These are phyloP conservation scores for Tolypocladium inflatum DNA, from an alignment of 2,329 filamentous ascomycete species.

Conservation along the genomic window DNA sequence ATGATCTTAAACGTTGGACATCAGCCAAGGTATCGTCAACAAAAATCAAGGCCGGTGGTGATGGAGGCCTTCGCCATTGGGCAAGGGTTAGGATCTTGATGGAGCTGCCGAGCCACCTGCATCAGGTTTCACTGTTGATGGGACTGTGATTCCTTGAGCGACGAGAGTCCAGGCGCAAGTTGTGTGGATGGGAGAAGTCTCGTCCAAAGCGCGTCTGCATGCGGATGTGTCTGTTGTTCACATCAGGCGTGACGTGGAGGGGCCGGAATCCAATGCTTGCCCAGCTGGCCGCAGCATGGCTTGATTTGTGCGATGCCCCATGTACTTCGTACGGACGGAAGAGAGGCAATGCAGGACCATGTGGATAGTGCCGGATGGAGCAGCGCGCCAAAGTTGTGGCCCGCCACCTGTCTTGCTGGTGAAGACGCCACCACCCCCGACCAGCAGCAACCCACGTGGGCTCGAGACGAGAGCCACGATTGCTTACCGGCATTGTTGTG, in stretches of 20 bases:
- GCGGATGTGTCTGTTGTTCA: neutral
- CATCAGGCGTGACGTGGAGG: neutral
- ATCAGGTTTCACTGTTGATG: no score
- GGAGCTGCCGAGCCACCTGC: no score
- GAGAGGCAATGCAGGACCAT: neutral
- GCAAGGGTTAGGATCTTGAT: no score
- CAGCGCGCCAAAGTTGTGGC: neutral
- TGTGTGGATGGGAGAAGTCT: neutral
- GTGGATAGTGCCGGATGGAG: neutral
- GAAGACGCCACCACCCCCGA: neutral
- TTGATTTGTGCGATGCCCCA: neutral
- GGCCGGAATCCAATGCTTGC: neutral
- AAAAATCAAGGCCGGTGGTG: no score
- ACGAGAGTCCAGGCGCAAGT: neutral
- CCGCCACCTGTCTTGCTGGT: neutral
- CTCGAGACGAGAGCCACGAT: neutral
- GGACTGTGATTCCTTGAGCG: neutral
- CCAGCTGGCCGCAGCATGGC: neutral
- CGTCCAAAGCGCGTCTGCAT: neutral
- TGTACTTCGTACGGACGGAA: neutral
- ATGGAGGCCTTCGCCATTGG: no score
- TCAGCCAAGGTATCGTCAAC: no score
- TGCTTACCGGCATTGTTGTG: neutral
- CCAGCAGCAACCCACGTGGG: neutral
- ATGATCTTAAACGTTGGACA: no score